phyloP scores from a whole-genome alignment of 768 basidiomycete genomes.

The Xanthoconium purpureum region DNA sequence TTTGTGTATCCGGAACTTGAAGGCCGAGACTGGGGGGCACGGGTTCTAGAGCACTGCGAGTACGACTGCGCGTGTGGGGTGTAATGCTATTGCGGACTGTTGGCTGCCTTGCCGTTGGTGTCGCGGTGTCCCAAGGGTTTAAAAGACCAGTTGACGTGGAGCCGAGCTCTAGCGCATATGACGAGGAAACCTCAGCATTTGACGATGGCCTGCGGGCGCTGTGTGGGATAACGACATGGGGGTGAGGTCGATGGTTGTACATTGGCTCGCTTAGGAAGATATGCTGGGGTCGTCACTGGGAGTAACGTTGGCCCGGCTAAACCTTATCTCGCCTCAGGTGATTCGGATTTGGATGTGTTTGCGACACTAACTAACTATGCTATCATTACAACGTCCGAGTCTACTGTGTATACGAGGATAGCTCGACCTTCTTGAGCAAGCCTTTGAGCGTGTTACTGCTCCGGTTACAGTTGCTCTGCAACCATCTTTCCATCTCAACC shows the following conservation, averaged over 20 bases:
- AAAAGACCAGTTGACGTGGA: conserved; percentile 22
- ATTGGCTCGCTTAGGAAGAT: conserved; percentile 10
- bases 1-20: conserved; percentile 45
- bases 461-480: conserved; percentile 84
- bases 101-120: conserved; percentile 25
- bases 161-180: conserved; percentile 31
- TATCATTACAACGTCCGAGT: neutral
- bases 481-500: conserved; percentile 82
- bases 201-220: conserved; percentile 34
- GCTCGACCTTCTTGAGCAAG: conserved; percentile 77
- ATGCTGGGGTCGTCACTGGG: neutral
- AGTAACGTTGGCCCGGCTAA: neutral
- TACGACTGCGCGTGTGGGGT: conserved; percentile 33
- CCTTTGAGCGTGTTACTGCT: conserved; percentile 78
- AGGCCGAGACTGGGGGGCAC: conserved; percentile 36
- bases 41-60: conserved; percentile 37
- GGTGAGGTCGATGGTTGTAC: conserved; percentile 34
- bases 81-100: conserved; percentile 16
- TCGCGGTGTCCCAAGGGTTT: conserved; percentile 36
- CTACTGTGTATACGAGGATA: conserved; percentile 40
- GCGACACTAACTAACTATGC: neutral
- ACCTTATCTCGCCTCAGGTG: conserved; percentile 22
- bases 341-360: conserved; percentile 20
- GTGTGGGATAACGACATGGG: conserved; percentile 38
- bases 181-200: conserved; percentile 26